Conservation (phyloP, 805 yeast species). For the Kodamaea sagamina region DNA sequence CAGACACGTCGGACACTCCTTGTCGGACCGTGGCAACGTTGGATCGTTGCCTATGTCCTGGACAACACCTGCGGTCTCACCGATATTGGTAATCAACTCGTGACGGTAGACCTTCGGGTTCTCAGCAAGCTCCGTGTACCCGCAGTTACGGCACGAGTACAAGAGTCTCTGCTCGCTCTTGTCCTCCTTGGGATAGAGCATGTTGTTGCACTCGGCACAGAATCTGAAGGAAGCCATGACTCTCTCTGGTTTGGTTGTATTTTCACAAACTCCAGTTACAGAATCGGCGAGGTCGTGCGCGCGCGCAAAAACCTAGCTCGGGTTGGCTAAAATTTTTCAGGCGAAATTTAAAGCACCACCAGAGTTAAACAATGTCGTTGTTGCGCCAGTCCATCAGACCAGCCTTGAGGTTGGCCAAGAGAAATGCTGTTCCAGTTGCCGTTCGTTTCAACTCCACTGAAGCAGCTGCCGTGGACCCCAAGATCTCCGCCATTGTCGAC, state of each 20-base stretch:
- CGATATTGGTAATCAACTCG: conserved; percentile 87
- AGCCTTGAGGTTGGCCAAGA: conserved; percentile 34
- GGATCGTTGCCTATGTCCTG: conserved; percentile 96
- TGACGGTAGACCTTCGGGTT: conserved; percentile 87
- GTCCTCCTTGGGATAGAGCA: conserved; percentile 97
- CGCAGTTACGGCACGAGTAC: conserved; percentile 93
- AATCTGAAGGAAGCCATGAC: conserved; percentile 90
- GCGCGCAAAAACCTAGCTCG: background rate
- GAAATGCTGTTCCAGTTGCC: conserved; percentile 22
- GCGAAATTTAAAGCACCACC: background rate
- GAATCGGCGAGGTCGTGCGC: background rate
- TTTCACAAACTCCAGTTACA: background rate
- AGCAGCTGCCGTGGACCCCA: conserved; percentile 73
- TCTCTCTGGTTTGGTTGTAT: background rate
- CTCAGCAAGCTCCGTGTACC: conserved; percentile 89
- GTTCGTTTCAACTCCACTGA: conserved; percentile 53
- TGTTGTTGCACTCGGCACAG: conserved; percentile 96
- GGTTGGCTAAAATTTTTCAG: conserved; percentile 10
- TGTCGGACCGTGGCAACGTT: conserved; percentile 94
- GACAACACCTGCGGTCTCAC: conserved; percentile 95
- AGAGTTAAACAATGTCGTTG: conserved; percentile 23
- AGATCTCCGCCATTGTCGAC: conserved; percentile 83
- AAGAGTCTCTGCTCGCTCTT: conserved; percentile 72
- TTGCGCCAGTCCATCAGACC: conserved; percentile 44
- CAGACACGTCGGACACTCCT: conserved; percentile 88